Evolutionary conservation across 768 basidiomycete genomes (phyloP).

Genomic region (Boletus vinaceobasis): DNA sequence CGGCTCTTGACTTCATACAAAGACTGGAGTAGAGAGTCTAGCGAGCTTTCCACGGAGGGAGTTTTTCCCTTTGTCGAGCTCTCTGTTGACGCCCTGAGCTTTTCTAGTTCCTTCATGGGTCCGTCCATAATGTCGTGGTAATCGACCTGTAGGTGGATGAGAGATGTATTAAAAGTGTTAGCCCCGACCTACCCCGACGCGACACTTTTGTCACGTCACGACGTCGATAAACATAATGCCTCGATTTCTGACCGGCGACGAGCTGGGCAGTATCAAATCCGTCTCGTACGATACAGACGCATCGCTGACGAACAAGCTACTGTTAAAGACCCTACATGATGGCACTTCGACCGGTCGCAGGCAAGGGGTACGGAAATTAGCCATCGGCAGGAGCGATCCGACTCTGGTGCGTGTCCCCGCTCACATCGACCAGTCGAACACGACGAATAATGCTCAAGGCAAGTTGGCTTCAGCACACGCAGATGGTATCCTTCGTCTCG

Average conservation of each 20-base stretch:
- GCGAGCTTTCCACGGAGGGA: constrained; percentile 52
- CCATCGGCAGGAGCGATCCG: constrained; percentile 28
- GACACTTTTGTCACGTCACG: constrained; percentile 20
- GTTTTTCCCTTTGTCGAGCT: constrained; percentile 47
- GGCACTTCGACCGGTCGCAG: constrained; percentile 32
- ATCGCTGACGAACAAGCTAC: constrained; percentile 33
- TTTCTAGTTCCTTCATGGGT: constrained; percentile 73
- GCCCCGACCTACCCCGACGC: too few species aligned
- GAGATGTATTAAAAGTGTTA: background rate
- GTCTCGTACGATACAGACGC: constrained; percentile 40
- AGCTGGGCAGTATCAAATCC: constrained; percentile 72
- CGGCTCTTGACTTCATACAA: constrained; percentile 55
- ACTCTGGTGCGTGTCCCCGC: constrained; percentile 37
- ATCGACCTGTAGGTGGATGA: background rate
- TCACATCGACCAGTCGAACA: constrained; percentile 9
- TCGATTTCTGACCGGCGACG: constrained; percentile 73
- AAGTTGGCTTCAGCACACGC: constrained; percentile 68
- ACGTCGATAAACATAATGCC: constrained; percentile 43
- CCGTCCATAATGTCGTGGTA: constrained; percentile 54
- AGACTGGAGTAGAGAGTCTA: constrained; percentile 60
- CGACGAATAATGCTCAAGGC: constrained; percentile 35
- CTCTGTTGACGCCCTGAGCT: constrained; percentile 63
- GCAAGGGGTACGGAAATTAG: constrained; percentile 40
- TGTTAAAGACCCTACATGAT: constrained; percentile 34
- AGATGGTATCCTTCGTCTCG: constrained; percentile 51